These are phyloP conservation scores for Trametes villosa DNA, from an alignment of 768 basidiomycete species.

Conservation along the genomic window DNA sequence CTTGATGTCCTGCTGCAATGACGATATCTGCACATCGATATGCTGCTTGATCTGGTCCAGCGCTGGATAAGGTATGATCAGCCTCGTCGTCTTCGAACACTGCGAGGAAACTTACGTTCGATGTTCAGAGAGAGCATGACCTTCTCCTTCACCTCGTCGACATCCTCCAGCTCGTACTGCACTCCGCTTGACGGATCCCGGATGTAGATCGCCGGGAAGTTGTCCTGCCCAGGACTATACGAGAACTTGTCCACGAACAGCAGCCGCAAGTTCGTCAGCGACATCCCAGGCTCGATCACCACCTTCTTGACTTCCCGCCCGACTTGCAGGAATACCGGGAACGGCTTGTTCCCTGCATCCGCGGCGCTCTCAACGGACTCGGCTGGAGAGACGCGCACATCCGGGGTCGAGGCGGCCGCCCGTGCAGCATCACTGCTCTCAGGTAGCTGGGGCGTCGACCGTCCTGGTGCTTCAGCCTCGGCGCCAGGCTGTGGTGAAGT, in stretches of 20 bases:
- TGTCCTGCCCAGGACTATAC: slow-evolving; percentile 90
- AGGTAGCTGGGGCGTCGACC: slow-evolving; percentile 6
- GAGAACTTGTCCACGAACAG: slow-evolving; percentile 95
- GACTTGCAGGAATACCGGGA: slow-evolving; percentile 86
- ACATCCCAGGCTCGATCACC: slow-evolving; percentile 66
- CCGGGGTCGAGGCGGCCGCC: not conserved
- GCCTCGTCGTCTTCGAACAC: not conserved
- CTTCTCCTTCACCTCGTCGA: slow-evolving; percentile 88
- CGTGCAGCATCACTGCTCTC: not conserved
- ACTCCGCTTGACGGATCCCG: slow-evolving; percentile 91
- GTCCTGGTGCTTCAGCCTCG: not conserved
- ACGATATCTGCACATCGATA: slow-evolving; percentile 89
- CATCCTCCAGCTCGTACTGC: slow-evolving; percentile 94
- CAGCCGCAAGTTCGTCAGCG: slow-evolving; percentile 77
- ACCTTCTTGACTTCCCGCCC: slow-evolving; percentile 92
- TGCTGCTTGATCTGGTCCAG: slow-evolving; percentile 99
- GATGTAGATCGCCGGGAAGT: slow-evolving; percentile 95
- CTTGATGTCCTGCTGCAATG: slow-evolving; percentile 85
- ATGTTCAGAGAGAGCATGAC: slow-evolving; percentile 92
- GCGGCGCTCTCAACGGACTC: slow-evolving; percentile 14
- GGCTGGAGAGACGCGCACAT: slow-evolving; percentile 8
- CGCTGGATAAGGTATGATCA: slow-evolving; percentile 49
- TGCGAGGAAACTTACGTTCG: slow-evolving; percentile 72
- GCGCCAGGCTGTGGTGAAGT: slow-evolving; percentile 22
- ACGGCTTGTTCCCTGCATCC: slow-evolving; percentile 31